These are phyloP conservation scores for Penicillium maclennaniae DNA, from an alignment of 495 filamentous ascomycete species.

Conservation along the genomic window DNA sequence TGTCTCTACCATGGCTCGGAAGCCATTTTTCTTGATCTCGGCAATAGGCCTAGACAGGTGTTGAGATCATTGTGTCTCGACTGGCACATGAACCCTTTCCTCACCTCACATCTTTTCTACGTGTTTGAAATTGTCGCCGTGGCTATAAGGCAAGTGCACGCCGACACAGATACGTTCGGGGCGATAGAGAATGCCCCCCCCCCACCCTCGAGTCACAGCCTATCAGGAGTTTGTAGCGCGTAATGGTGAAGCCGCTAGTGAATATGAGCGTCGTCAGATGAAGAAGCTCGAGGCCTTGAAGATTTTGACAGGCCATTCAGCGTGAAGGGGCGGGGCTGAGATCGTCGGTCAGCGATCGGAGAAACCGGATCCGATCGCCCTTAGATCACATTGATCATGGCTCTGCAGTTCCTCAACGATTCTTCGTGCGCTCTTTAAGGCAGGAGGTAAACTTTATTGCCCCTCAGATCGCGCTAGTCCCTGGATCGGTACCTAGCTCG, in stretches of 20 bases:
- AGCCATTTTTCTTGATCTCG: too few relatives aligned
- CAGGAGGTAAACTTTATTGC: neutral
- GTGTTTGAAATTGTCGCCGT: too few relatives aligned
- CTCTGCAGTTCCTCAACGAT: neutral
- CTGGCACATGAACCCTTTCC: too few relatives aligned
- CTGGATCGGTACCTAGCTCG: neutral
- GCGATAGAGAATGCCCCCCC: neutral
- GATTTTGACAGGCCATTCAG: neutral
- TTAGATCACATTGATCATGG: too few relatives aligned
- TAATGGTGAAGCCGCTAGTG: neutral
- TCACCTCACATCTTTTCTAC: too few relatives aligned
- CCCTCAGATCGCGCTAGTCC: neutral
- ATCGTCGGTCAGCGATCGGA: slow-evolving; percentile 11
- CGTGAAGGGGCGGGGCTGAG: neutral
- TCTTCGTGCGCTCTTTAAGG: slow-evolving; percentile 4
- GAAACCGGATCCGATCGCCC: too few relatives aligned
- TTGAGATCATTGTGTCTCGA: too few relatives aligned
- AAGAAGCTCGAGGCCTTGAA: neutral
- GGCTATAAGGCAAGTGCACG: too few relatives aligned
- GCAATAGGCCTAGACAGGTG: too few relatives aligned
- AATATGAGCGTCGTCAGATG: neutral
- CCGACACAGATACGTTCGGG: neutral
- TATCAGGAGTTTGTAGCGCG: slow-evolving; percentile 7
- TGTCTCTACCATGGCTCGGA: too few relatives aligned
- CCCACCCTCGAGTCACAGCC: neutral